Conservation (phyloP, 2,329 filamentous ascomycete genomes). For the Byssochlamys sp. region DNA sequence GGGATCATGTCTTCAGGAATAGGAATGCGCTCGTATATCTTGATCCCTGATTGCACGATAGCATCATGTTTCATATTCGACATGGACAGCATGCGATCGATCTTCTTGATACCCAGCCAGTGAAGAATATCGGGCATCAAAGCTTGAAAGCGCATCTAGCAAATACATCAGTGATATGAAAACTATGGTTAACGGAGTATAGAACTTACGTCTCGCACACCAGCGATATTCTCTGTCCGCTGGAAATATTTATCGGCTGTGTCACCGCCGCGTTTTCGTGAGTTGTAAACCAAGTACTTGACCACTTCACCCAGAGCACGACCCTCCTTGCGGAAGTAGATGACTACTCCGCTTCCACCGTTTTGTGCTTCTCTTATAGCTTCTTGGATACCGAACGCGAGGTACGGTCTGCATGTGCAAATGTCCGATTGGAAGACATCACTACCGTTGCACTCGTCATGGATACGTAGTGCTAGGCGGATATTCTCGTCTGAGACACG, state of each 20-base stretch:
- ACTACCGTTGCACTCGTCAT: conserved; percentile 85
- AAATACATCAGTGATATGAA: conserved; percentile 4
- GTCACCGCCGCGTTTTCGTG: conserved; percentile 36
- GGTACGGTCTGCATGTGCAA: conserved; percentile 83
- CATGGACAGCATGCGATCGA: conserved; percentile 97
- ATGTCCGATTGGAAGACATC: conserved; percentile 98
- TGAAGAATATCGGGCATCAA: conserved; percentile 96
- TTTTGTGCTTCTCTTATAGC: conserved; percentile 94
- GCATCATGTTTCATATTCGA: conserved; percentile 60
- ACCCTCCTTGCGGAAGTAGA: conserved; percentile 97
- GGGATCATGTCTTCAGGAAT: conserved; percentile 92
- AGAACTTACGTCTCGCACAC: conserved; percentile 60
- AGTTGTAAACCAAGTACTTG: conserved; percentile 63
- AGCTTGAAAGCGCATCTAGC: conserved; percentile 87
- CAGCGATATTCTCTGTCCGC: conserved; percentile 94
- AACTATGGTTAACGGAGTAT: conserved; percentile 18
- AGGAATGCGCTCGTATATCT: conserved; percentile 80
- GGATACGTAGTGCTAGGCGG: conserved; percentile 72
- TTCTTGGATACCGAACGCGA: conserved; percentile 94
- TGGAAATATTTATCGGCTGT: conserved; percentile 62
- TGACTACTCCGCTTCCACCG: conserved; percentile 86
- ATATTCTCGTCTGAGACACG: conserved; percentile 84
- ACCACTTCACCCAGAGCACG: conserved; percentile 89
- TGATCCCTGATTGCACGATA: conserved; percentile 46
- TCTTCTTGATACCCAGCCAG: conserved; percentile 97